Evolutionary conservation across 2,329 filamentous ascomycete genomes (phyloP), one percentile per base, ranked within the genome.

Genomic region (Zopfia rhizophila): DNA sequence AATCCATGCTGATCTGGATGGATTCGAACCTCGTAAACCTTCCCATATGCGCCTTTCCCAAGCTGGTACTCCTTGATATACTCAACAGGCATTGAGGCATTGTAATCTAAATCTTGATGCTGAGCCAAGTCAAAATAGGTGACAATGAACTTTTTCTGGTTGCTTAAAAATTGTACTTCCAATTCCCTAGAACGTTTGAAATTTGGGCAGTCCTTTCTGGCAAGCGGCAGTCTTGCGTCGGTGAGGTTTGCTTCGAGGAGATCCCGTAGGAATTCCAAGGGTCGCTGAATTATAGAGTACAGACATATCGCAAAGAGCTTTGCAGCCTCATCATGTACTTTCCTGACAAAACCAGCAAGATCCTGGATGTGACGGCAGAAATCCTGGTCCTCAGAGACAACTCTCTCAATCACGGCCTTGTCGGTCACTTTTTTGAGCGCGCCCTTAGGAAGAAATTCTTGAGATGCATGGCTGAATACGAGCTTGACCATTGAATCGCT

Each of bases 241-340:
- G 43, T 46, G 21, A 48, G 25, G 11, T 40, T 37, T 4, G 40
- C 38, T 8, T 47, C 53, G 11, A 56, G 43, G 16, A 56, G 36
- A 3, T 14, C 35, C 22, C 51, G 47, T 16, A 56, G 40, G 27
- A n/a, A 35, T 5, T 7, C 33, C 33, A 53, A 40, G 7, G 48
- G 23, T 4, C 36, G 3, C 6, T 40, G 31, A n/a, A n/a, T n/a
- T n/a, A n/a, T n/a, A 16, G 30, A 30, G 33, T 29, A 48, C 5
- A 50, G 30, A 23, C 48, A 53, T 10, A 24, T 48, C 6, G 48
- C 45, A 23, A 56, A 56, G 21, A 56, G 22, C 18, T 41, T 47
- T 11, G 21, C 38, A 4, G 23, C 45, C 1, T 22, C 18, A 3
- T 32, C 7, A 24, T 47, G 23, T 4, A 53, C 33, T 3, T 37